Conservation (phyloP, 2,329 filamentous ascomycete genomes). For the Aspergillus neoniger region DNA sequence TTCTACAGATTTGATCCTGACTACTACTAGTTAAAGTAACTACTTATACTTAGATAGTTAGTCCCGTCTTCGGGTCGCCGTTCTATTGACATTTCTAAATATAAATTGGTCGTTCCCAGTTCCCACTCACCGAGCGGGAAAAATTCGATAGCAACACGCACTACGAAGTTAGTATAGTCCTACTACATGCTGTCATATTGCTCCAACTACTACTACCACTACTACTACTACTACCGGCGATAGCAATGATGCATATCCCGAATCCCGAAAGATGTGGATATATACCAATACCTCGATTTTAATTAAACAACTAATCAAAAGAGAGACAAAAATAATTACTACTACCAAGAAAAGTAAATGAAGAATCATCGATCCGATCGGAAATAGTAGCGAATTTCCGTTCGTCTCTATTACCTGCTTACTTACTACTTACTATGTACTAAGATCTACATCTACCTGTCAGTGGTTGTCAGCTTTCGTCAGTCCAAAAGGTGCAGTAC, state of each 20-base stretch:
- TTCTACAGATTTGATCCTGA: background rate
- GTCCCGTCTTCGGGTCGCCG: conserved; percentile 14
- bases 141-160: background rate
- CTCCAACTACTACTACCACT: too few species aligned
- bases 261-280: background rate
- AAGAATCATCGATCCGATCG: background rate
- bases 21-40: too few species aligned
- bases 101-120: background rate
- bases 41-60: background rate
- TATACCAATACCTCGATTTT: background rate
- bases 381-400: background rate
- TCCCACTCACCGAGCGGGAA: background rate
- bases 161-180: background rate
- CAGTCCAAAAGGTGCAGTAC: background rate
- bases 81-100: conserved; percentile 5
- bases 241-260: background rate
- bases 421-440: background rate
- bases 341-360: background rate
- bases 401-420: background rate
- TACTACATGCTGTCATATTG: background rate
- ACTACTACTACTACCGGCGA: background rate
- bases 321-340: background rate
- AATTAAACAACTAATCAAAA: background rate
- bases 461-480: background rate
- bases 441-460: background rate